Evolutionary conservation across 257 asterid genomes (phyloP).

Genomic region (Cruciata laevipes): DNA sequence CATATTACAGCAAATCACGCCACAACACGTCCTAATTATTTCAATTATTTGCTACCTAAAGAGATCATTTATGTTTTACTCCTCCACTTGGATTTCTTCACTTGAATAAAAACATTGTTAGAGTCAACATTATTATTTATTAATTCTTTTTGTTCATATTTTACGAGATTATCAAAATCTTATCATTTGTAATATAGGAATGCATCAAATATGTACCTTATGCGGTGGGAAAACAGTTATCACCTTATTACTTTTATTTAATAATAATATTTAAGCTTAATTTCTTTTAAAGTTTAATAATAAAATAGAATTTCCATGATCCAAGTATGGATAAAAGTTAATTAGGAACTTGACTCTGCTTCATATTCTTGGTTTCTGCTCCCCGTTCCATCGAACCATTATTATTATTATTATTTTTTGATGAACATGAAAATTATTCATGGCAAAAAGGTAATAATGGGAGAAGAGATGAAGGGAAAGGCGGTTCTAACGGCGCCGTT

Average conservation of each 20-base stretch:
- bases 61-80: too few species aligned
- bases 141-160: too few species aligned
- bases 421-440: neutral
- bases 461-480: conserved; percentile 20
- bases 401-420: too few species aligned
- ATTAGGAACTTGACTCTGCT: neutral
- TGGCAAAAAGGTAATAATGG: conserved; percentile 27
- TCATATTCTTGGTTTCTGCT: neutral
- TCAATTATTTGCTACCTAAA: neutral
- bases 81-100: too few species aligned
- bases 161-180: too few species aligned
- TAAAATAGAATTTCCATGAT: too few species aligned
- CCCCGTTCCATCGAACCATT: neutral
- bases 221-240: neutral
- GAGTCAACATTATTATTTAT: too few species aligned
- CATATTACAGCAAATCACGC: neutral
- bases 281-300: too few species aligned
- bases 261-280: neutral
- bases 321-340: neutral
- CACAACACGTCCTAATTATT: neutral
- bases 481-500: conserved; percentile 60
- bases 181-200: neutral
- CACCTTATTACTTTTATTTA: too few species aligned
- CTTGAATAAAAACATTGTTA: too few species aligned
- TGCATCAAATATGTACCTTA: neutral